Evolutionary conservation across 768 basidiomycete species (phyloP), one percentile per base, ranked within the genome.

Genomic region (Mycena maculata): DNA sequence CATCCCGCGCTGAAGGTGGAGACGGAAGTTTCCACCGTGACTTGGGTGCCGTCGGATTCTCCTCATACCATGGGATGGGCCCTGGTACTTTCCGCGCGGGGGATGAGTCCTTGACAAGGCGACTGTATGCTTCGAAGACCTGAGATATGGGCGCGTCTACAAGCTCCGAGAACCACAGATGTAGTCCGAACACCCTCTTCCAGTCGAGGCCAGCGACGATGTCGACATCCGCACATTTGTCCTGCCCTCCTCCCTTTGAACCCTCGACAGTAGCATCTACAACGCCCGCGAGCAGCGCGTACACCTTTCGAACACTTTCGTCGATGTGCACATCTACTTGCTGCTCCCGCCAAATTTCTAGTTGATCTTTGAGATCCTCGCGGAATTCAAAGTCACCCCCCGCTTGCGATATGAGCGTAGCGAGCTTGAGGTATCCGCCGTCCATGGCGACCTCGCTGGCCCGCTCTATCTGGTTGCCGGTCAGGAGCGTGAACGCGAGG

Each of bases 121-220:
- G 74, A 33, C 87, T 84, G 75, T 92, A 97, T 1, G 86, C 79
- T 13, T 83, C 77, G 71, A 94, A 90, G 1, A 91, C 90, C 45
- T 92, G 86, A 2, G 87, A 81, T 63, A 95, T 87, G 5, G 93
- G 82, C 3, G 91, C 85, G 65, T 92, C 87, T 70, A 94, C 83
- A 3, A 88, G 84, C 45, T 90, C 85, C 1, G 89, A 89, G 76
- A 90, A 98, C 98, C 98, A 99, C 33, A 99, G 80, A 67, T 91
- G 90, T 47, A 98, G 80, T 3, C 94, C 98, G 75, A 99, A 93
- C 1, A 91, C 90, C 22, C 95, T 88, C 76, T 95, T 96, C 98
- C 98, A 99, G 75, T 98, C 96, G 58, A 98, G 78, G 0, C 88
- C 92, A 57, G 89, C 81, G 20, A 88, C 83, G 6, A 98, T 82